Evolutionary conservation across 1,139 yeast species (phyloP), one percentile per base, ranked within the genome.

Genomic region (Saccharomyces hybrid): DNA sequence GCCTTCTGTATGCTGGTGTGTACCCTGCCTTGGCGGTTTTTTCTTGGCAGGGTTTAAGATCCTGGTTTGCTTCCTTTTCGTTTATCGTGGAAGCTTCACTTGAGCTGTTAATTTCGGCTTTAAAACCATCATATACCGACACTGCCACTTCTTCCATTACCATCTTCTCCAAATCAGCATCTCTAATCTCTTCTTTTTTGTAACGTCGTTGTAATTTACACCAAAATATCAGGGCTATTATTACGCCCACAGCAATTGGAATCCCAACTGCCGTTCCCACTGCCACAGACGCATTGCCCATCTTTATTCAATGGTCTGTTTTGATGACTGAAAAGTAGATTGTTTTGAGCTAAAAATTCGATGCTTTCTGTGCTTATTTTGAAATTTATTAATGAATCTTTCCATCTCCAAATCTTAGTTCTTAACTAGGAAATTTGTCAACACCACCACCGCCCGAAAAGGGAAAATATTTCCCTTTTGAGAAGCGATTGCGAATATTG

Each of bases 191-290:
- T 51, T 75, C 79, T 38, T 60, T 54, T 44, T 62, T 65, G 47
- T 68, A 62, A 47, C 69, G 64, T 52, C 60, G 58, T 50, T 65
- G 70, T 51, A 70, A 71, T 47, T 71, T 65, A 26, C 62, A 49
- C 69, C 71, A 71, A 51, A 72, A 68, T 23, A 57, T 55, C 5
- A 61, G 19, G 1, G 71, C 66, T 3, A 69, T 61, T 0, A 65
- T 16, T 2, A 71, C 26, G 2, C 71, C 71, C 6, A 73, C 51
- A 4, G 62, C 69, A 8, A 68, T 55, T 1, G 79, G 78, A 19
- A 75, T 63, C 31, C 78, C 78, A 14, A 75, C 74, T 2, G 78
- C 77, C 55, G 73, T 68, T 1, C 77, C 78, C 2, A 75, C 78
- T 2, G 77, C 75, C 6, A 71, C 52, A 6, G 70, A 67, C 0